These are phyloP conservation scores for Aquanectria penicillioides DNA, from an alignment of 2,329 filamentous ascomycete genomes.

Conservation along the genomic window DNA sequence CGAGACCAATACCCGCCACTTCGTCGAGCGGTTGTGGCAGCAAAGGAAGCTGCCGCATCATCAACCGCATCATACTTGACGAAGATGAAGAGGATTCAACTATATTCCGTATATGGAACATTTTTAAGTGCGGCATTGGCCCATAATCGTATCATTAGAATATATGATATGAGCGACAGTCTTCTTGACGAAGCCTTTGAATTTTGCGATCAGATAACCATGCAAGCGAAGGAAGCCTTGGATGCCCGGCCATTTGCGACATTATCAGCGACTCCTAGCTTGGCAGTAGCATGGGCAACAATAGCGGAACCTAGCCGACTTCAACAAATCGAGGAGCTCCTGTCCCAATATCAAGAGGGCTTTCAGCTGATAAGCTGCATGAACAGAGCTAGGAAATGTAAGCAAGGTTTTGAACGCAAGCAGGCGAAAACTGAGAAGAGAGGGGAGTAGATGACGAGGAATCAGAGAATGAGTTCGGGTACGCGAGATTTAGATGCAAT, in stretches of 20 bases:
- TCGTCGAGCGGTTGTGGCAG: neutral
- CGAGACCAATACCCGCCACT: neutral
- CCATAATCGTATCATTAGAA: neutral
- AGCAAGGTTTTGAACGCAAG: no score
- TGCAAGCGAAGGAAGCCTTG: neutral
- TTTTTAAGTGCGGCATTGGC: neutral
- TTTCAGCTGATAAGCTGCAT: no score
- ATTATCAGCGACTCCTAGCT: no score
- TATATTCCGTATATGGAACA: neutral
- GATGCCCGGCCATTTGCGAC: neutral
- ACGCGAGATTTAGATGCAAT: no score
- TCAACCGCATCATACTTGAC: neutral
- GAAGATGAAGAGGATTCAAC: neutral
- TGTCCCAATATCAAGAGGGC: neutral
- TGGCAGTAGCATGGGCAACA: neutral
- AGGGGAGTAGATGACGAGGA: no score
- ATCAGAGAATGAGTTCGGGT: no score
- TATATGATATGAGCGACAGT: neutral
- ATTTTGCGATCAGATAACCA: neutral
- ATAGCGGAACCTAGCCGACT: neutral
- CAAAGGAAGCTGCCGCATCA: neutral
- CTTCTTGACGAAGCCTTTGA: neutral
- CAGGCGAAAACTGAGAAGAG: no score
- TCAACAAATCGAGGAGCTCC: neutral
- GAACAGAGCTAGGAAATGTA: no score